Conservation (phyloP, 805 yeast genomes). For the Komagataella phaffii region DNA sequence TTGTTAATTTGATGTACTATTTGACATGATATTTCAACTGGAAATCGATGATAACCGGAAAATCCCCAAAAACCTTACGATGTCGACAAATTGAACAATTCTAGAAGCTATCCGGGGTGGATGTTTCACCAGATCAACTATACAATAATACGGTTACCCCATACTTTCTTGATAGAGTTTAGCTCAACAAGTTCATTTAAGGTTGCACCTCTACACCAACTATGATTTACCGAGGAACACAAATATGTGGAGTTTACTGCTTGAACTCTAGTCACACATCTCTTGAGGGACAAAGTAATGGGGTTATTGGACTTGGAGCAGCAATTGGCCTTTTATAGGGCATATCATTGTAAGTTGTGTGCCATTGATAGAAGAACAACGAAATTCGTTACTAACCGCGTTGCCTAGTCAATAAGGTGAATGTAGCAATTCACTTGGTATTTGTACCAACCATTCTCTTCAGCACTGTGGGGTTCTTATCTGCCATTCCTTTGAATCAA, state of each 20-base stretch:
- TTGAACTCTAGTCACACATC: too few relatives aligned
- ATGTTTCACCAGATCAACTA: too few relatives aligned
- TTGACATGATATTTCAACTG: neutral
- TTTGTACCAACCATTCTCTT: conserved; percentile 72
- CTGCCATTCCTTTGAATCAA: conserved; percentile 9
- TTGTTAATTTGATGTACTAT: neutral
- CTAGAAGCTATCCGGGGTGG: neutral
- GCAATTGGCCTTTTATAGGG: conserved; percentile 48
- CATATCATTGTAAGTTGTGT: conserved; percentile 13
- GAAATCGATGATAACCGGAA: neutral
- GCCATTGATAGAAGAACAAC: conserved; percentile 1
- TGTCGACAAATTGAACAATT: neutral
- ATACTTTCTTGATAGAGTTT: too few relatives aligned
- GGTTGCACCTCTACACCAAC: too few relatives aligned
- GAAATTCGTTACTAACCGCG: conserved; percentile 23
- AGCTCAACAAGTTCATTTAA: too few relatives aligned
- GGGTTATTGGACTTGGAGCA: conserved; percentile 23
- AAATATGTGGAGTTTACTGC: neutral
- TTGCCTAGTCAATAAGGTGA: conserved; percentile 24
- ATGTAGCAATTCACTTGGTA: conserved; percentile 63
- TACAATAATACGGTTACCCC: too few relatives aligned
- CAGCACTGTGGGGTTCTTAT: conserved; percentile 30
- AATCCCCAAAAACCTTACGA: too few relatives aligned
- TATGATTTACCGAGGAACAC: neutral
- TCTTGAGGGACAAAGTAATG: conserved; percentile 1